These are phyloP conservation scores for Spongispora temasekensis DNA, from an alignment of 1,284 basidiomycete species.

Conservation along the genomic window DNA sequence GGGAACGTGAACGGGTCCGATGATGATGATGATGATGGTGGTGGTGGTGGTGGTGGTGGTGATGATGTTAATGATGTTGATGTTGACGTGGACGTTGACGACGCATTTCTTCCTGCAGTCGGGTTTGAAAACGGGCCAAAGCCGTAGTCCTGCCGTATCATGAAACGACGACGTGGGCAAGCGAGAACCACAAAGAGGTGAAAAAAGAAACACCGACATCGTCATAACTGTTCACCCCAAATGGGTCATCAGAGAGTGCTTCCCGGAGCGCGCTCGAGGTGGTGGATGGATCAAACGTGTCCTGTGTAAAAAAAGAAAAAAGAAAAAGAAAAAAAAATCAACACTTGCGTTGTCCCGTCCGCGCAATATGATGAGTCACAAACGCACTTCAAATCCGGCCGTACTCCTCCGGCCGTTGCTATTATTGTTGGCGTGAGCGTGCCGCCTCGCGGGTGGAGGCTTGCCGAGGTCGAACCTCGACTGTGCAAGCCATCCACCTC, in stretches of 20 bases:
- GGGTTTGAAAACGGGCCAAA: slow-evolving; percentile 79
- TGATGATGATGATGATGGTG: neutral
- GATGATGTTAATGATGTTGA: too few relatives aligned
- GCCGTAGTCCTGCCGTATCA: slow-evolving; percentile 49
- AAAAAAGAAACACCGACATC: slow-evolving; percentile 40
- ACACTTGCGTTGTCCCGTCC: neutral
- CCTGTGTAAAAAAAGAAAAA: too few relatives aligned
- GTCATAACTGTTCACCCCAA: slow-evolving; percentile 46
- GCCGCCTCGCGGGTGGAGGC: slow-evolving; percentile 55
- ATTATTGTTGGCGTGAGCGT: slow-evolving; percentile 28
- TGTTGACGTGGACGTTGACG: too few relatives aligned
- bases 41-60: too few relatives aligned
- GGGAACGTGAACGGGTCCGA: slow-evolving; percentile 62
- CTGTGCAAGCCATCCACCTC: slow-evolving; percentile 76
- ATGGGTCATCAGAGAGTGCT: slow-evolving; percentile 52
- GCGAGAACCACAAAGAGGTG: neutral
- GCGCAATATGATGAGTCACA: neutral
- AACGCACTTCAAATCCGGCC: slow-evolving; percentile 61
- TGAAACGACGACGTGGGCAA: slow-evolving; percentile 29
- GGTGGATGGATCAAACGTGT: slow-evolving; percentile 50
- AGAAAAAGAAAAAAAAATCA: too few relatives aligned
- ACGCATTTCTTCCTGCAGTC: slow-evolving; percentile 45
- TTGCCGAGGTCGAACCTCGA: slow-evolving; percentile 66
- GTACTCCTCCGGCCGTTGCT: slow-evolving; percentile 41
- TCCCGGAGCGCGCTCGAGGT: slow-evolving; percentile 30